Evolutionary conservation across 1,284 basidiomycete genomes (phyloP).

Genomic region (Cutaneotrichosporon daszewskae): DNA sequence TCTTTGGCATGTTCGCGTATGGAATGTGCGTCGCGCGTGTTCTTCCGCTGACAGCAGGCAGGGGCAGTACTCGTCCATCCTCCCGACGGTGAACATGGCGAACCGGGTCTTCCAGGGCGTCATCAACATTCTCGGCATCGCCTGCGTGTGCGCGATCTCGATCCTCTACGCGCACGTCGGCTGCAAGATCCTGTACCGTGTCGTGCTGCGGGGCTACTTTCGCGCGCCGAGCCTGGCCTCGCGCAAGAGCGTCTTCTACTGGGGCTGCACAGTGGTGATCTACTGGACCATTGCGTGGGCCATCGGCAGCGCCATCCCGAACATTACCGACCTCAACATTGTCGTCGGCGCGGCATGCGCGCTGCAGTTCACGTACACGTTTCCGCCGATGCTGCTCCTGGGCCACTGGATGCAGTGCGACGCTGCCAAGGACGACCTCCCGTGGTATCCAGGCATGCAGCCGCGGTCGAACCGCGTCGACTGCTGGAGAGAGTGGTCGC

Average conservation of each 20-base stretch:
- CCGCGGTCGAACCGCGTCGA: conserved; percentile 12
- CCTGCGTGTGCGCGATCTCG: conserved; percentile 52
- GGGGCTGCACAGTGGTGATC: conserved; percentile 21
- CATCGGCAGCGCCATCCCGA: conserved; percentile 58
- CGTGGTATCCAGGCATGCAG: conserved; percentile 14
- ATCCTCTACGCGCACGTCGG: conserved; percentile 61
- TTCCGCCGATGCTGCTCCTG: conserved; percentile 13
- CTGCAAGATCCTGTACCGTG: conserved; percentile 17
- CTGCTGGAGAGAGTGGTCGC: conserved; percentile 8
- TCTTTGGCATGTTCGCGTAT: conserved; percentile 51
- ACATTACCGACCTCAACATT: conserved; percentile 55
- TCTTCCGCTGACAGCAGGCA: conserved; percentile 50
- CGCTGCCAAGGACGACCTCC: conserved; percentile 6
- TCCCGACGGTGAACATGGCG: conserved; percentile 59
- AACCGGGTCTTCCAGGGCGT: conserved; percentile 48
- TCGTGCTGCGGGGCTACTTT: conserved; percentile 52
- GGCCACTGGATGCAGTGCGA: conserved; percentile 19
- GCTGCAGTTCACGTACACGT: conserved; percentile 17
- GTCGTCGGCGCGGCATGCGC: conserved; percentile 50
- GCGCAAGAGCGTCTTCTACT: conserved; percentile 52
- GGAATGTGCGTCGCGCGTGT: too few relatives aligned
- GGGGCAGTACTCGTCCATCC: conserved; percentile 56
- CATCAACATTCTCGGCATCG: conserved; percentile 51
- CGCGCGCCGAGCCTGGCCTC: conserved; percentile 55
- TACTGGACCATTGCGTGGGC: conserved; percentile 53